phyloP scores from a whole-genome alignment of 2,329 filamentous ascomycete species.

The Hymenotorrendiella dingleyae region DNA sequence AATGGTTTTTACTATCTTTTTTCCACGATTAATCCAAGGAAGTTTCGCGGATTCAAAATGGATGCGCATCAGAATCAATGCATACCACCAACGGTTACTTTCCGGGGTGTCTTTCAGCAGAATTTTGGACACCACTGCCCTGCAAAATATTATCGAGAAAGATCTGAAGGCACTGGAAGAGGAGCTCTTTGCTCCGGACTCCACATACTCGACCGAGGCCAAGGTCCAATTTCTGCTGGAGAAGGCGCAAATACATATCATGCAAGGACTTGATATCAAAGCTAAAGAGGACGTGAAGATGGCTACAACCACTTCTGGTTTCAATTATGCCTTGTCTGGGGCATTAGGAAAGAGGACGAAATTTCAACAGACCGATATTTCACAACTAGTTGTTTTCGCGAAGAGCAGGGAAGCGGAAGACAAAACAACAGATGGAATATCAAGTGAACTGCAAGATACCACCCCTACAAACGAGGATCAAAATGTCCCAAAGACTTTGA shows the following conservation, averaged over 20 bases:
- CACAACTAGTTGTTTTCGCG: conserved; percentile 86
- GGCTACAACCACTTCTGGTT: conserved; percentile 61
- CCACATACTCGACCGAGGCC: conserved; percentile 40
- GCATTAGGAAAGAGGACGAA: conserved; percentile 79
- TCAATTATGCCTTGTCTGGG: conserved; percentile 79
- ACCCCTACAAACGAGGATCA: conserved; percentile 18
- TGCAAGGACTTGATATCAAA: conserved; percentile 74
- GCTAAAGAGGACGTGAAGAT: conserved; percentile 65
- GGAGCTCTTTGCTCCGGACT: conserved; percentile 34
- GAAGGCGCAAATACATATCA: conserved; percentile 73
- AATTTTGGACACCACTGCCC: conserved; percentile 49
- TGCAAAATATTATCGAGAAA: conserved; percentile 55
- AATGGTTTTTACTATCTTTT: conserved; percentile 38
- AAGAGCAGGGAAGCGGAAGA: conserved; percentile 50
- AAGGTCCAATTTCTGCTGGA: conserved; percentile 72
- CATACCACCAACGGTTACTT: conserved; percentile 64
- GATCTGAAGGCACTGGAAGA: conserved; percentile 46
- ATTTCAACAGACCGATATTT: conserved; percentile 73
- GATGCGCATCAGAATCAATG: conserved; percentile 59
- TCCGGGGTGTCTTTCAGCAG: conserved; percentile 24
- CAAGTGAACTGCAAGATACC: conserved; percentile 6
- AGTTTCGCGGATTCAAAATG: conserved; percentile 34
- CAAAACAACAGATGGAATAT: conserved; percentile 5
- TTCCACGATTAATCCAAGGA: conserved; percentile 23
- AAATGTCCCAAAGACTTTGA: conserved; percentile 58